phyloP scores from a whole-genome alignment of 495 filamentous ascomycete genomes.

The Trichoderma erinaceum region DNA sequence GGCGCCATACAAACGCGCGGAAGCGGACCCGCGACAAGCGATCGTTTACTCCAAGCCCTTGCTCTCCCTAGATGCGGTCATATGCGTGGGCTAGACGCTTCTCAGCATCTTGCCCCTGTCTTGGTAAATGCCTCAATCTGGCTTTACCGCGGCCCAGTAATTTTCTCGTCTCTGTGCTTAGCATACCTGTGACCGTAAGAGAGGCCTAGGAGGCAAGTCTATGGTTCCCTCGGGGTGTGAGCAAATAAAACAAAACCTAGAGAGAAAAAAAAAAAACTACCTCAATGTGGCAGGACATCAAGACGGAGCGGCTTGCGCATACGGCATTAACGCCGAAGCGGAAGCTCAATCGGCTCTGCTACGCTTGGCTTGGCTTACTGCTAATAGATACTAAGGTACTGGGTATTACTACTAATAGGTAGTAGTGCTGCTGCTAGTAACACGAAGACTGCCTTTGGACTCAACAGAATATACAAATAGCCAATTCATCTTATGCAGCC shows the following conservation, averaged over 20 bases:
- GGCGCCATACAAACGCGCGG: conserved; percentile 8
- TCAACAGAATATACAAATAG: too few species aligned
- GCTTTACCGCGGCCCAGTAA: background rate
- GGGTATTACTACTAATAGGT: too few species aligned
- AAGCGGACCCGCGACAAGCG: conserved; percentile 10
- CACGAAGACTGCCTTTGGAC: too few species aligned
- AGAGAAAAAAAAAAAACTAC: background rate
- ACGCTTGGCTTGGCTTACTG: background rate
- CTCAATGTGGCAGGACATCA: conserved; percentile 2
- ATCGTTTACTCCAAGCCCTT: background rate
- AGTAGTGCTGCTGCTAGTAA: too few species aligned
- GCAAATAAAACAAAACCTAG: background rate
- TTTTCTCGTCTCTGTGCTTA: background rate
- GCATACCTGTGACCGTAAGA: background rate
- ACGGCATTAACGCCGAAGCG: background rate
- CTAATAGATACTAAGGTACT: too few species aligned
- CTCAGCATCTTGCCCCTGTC: background rate
- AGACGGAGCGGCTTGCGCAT: conserved; percentile 1
- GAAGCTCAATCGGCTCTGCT: background rate
- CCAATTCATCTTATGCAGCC: too few species aligned
- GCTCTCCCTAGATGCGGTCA: background rate
- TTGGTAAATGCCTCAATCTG: conserved; percentile 6
- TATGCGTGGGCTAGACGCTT: background rate
- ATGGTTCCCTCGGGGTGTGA: background rate
- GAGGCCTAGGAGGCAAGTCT: background rate